Conservation (phyloP, 2,329 filamentous ascomycete species). For the Akanthomyces muscarius region DNA sequence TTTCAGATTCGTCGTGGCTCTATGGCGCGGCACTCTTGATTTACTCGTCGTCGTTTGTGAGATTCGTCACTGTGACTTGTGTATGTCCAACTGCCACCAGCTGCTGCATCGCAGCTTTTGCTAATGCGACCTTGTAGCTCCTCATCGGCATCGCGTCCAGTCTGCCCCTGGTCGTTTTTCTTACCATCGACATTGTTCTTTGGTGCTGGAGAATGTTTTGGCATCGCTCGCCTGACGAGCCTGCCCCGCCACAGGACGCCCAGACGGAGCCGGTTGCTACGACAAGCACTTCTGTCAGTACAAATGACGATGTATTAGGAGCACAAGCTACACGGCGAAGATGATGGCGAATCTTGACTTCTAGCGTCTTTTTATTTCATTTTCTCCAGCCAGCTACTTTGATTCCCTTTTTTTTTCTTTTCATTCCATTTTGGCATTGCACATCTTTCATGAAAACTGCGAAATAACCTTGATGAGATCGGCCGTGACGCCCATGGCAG, state of each 20-base stretch:
- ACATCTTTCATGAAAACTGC: slow-evolving; percentile 50
- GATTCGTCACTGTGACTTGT: slow-evolving; percentile 6
- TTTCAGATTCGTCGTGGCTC: slow-evolving; percentile 2
- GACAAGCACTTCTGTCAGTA: not conserved
- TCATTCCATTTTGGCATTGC: not conserved
- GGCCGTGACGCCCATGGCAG: slow-evolving; percentile 94
- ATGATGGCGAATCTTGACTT: not conserved
- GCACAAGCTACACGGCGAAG: slow-evolving; percentile 11
- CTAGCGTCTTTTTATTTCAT: slow-evolving; percentile 1
- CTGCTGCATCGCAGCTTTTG: not conserved
- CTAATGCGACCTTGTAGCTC: not conserved
- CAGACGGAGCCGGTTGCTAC: not conserved
- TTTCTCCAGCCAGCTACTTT: not conserved
- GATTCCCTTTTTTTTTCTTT: not conserved
- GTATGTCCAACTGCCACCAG: not conserved
- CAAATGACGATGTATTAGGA: not conserved
- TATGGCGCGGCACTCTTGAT: slow-evolving; percentile 4
- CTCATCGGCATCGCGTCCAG: slow-evolving; percentile 43
- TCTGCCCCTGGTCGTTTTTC: slow-evolving; percentile 43
- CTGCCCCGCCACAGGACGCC: not conserved
- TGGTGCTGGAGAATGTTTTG: slow-evolving; percentile 48
- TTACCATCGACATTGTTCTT: slow-evolving; percentile 48
- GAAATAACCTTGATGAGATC: slow-evolving; percentile 87
- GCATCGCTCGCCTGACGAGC: slow-evolving; percentile 1
- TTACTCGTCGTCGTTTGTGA: slow-evolving; percentile 7